Evolutionary conservation across 2,329 filamentous ascomycete genomes (phyloP), one percentile per base, ranked within the genome.

Genomic region (Endocalyx cinctus): DNA sequence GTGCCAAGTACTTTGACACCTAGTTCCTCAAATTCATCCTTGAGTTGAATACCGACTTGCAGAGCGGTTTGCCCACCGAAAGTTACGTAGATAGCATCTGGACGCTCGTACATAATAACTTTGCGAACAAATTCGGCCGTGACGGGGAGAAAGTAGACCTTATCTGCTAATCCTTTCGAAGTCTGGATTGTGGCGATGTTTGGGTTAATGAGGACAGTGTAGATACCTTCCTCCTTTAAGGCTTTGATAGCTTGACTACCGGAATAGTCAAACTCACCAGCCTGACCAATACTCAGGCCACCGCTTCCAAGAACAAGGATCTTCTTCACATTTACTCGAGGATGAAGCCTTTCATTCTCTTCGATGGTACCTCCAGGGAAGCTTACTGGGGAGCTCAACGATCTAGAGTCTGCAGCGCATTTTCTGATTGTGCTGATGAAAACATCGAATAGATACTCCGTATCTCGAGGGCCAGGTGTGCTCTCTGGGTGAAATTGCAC

Each of bases 401-500:
- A 70, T 42, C 76, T 71, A 12, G 75, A 63, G 41, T 88, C 80
- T 35, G 74, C 64, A 29, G 88, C 70, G 38, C 84, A 84, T 50
- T 82, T 74, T 55, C 77, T 69, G 47, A 97, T 86, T 14, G 88
- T 84, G 64, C 83, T 69, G 57, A 98, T 85, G 69, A 98, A 98
- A 43, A 97, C 87, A 61, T 98, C 89, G 46, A 98, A 98, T 17
- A 98, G 73, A 57, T 86, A 96, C 60, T 98, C 92, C 17, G 92
- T 98, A 58, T 98, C 92, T 22, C 87, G 79, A 32, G 92, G 92
- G 37, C 92, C 92, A 3, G 92, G 92, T 1, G 88, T 94, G 69
- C 89, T 95, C 64, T 98, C 92, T 0, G 92, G 92, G 57, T 98
- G 92, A 68, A 98, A 98, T 59, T 98, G 92, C n/a, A 97, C 92